Conservation (phyloP, 2,329 filamentous ascomycete species). For the Colletotrichum liriopes region DNA sequence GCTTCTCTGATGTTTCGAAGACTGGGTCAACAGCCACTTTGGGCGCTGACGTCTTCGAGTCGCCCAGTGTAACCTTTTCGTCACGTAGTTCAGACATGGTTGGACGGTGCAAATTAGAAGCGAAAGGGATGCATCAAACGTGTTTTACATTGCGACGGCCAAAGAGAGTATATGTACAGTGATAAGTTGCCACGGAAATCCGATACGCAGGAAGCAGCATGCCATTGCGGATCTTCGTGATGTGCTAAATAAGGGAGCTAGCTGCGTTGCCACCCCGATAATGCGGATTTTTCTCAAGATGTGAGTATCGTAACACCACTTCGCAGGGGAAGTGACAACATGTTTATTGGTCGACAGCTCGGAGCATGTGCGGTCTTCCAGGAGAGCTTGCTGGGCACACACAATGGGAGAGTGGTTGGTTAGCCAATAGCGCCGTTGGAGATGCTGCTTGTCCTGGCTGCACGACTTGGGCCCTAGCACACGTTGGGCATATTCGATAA, state of each 20-base stretch:
- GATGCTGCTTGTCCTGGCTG: not conserved
- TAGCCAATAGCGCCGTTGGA: not conserved
- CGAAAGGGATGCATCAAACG: not conserved
- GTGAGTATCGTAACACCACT: slow-evolving; percentile 12
- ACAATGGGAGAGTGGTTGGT: not conserved
- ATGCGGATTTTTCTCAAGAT: slow-evolving; percentile 9
- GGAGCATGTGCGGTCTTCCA: not conserved
- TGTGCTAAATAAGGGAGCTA: slow-evolving; percentile 15
- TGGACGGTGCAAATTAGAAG: not conserved
- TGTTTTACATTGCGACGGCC: not conserved
- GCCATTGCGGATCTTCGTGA: slow-evolving; percentile 38
- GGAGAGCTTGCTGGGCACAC: not conserved
- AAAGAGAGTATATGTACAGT: slow-evolving; percentile 3
- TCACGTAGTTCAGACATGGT: slow-evolving; percentile 30
- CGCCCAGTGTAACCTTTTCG: slow-evolving; percentile 3
- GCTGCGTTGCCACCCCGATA: slow-evolving; percentile 17
- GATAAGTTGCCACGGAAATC: not conserved
- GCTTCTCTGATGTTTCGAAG: slow-evolving; percentile 27
- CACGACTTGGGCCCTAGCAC: not conserved
- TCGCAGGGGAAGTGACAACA: not conserved
- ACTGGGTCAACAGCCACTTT: slow-evolving; percentile 23
- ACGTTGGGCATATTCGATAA: not conserved
- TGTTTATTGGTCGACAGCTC: not conserved
- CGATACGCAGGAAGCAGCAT: slow-evolving; percentile 12
- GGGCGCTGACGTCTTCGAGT: slow-evolving; percentile 3